Percentiles rank a stretch among this genome's conserved stretches.
Evolutionary conservation across 352 stramenopile species (phyloP).

Genomic region (Elongisporangium undulatum): DNA sequence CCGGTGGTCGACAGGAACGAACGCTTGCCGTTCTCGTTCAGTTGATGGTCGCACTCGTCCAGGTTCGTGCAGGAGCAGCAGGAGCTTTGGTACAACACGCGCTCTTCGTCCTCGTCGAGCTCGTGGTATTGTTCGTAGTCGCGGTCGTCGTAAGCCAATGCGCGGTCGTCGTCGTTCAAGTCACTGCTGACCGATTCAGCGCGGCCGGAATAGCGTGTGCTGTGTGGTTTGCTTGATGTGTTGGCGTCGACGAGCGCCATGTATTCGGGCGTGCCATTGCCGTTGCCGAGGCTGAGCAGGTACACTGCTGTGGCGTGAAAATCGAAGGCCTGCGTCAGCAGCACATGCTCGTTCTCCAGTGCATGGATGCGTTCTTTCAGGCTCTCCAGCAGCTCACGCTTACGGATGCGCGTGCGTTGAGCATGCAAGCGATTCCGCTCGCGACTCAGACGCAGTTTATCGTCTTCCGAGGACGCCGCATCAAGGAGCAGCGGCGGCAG

Average conservation of each 20-base stretch:
- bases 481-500: slow-evolving; percentile 1
- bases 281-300: slow-evolving; percentile 42
- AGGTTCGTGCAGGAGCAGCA: slow-evolving; percentile 18
- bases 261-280: background rate
- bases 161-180: slow-evolving; percentile 24
- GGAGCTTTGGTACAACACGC: slow-evolving; percentile 14
- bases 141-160: slow-evolving; percentile 24
- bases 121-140: slow-evolving; percentile 37
- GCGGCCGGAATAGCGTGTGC: background rate
- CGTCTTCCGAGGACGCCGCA: slow-evolving; percentile 27
- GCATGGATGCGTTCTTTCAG: slow-evolving; percentile 66
- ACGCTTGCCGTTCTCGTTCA: slow-evolving; percentile 40
- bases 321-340: slow-evolving; percentile 73
- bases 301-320: slow-evolving; percentile 68
- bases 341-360: slow-evolving; percentile 52
- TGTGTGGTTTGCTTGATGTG: slow-evolving; percentile 16
- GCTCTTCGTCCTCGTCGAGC: slow-evolving; percentile 17
- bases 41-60: slow-evolving; percentile 10
- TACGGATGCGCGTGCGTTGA: slow-evolving; percentile 70
- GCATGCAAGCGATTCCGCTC: slow-evolving; percentile 75
- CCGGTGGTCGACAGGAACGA: slow-evolving; percentile 15
- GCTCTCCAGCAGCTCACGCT: slow-evolving; percentile 69
- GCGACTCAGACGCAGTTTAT: slow-evolving; percentile 67
- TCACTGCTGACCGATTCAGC: background rate
- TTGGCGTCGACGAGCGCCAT: slow-evolving; percentile 10